Base-by-base conservation (phyloP, 2,329 filamentous ascomycete species). In the Penicillium italicum region DNA sequence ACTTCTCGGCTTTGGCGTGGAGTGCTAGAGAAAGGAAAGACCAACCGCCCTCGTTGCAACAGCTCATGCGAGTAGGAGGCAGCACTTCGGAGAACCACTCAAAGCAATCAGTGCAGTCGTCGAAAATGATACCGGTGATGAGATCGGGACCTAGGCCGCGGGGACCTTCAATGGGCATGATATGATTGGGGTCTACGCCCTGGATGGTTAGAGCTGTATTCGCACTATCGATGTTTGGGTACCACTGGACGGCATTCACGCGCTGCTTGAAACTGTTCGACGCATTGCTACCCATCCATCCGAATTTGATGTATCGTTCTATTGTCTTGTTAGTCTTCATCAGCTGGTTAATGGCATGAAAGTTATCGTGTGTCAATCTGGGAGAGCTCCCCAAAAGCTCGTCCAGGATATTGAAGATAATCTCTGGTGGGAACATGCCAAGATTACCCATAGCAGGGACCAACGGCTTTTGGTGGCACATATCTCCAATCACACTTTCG, bases 11-110 rank as follows among this genome's bases (percentile, higher is more conserved):
- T 16, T 22, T 42, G 11, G 41, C 36, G 18, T 56, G 20, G 2
- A 53, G 8, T 11, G 49, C 56, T 16, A 63, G 46, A 38, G 60
- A 33, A 11, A 54, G 26, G 33, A 58, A 62, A 6, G 40, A 47
- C 62, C 61, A 62, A 14, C 61, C 61, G 8, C 31, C 31, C 31
- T 56, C 30, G 26, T 64, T 65, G 30, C 49, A 56, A 20, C 55
- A 50, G 40, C 28, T 31, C 30, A 24, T 38, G 9, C 5, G 44
- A 11, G 3, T 33, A 22, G 9, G 34, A 36, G 51, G 45, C 12
- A 54, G 12, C 3, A 37, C 14, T 3, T 42, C 18, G 7, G 56
- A 41, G 5, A 62, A 44, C 14, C 44, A 49, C 1, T 59, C 42
- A 18, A 58, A 61, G 34, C 62, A 65, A 1, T 50, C 41, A 0